phyloP scores from a whole-genome alignment of 2,329 filamentous ascomycete species.

The Gremmenia infestans region DNA sequence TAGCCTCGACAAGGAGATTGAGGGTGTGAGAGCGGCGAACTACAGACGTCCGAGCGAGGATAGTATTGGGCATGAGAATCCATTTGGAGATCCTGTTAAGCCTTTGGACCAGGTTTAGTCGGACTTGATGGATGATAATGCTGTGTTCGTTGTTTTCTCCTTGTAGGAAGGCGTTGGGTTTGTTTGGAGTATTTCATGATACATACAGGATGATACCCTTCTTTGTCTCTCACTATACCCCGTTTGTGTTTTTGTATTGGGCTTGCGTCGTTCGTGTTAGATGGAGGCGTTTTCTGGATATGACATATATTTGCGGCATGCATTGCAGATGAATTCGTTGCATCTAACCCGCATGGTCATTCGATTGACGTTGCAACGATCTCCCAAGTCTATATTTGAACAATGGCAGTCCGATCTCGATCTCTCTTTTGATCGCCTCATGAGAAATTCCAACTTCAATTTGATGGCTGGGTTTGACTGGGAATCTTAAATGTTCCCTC shows the following conservation, averaged over 20 bases:
- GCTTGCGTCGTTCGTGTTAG: background rate
- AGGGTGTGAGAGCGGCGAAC: constrained; percentile 17
- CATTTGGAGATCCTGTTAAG: constrained; percentile 28
- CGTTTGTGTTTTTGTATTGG: background rate
- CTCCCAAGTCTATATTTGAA: too few relatives aligned
- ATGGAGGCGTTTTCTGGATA: constrained; percentile 1
- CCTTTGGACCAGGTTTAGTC: constrained; percentile 23
- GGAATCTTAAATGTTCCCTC: too few relatives aligned
- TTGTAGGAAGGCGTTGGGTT: constrained; percentile 2
- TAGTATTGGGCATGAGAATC: constrained; percentile 20
- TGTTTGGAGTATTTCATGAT: constrained; percentile 6
- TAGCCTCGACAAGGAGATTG: constrained; percentile 21
- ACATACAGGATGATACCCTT: constrained; percentile 23
- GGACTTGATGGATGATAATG: background rate
- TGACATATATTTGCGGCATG: background rate
- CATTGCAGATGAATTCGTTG: background rate
- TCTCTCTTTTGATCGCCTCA: too few relatives aligned
- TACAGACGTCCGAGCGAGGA: constrained; percentile 25
- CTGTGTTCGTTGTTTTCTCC: background rate
- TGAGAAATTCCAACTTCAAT: too few relatives aligned
- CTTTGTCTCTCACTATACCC: constrained; percentile 20
- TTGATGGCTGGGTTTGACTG: too few relatives aligned
- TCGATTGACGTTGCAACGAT: background rate
- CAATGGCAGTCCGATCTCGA: too few relatives aligned
- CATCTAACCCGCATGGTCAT: background rate